These are phyloP conservation scores for Penicillium freii DNA, from an alignment of 2,329 filamentous ascomycete genomes.

Conservation along the genomic window DNA sequence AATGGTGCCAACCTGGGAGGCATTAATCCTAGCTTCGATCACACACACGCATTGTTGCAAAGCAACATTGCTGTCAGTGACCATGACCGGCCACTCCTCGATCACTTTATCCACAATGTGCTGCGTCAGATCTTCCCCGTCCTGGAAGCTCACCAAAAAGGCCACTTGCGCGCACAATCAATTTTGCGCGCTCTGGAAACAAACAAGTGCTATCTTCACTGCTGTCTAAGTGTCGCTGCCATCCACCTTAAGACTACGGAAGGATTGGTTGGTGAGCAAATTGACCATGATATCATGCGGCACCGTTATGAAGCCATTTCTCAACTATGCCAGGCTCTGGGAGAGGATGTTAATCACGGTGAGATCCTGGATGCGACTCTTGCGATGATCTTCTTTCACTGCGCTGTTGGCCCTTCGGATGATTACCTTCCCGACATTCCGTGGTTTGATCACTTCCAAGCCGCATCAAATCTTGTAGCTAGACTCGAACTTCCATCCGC, in stretches of 20 bases:
- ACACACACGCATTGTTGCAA: constrained; percentile 60
- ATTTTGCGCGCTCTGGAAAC: constrained; percentile 64
- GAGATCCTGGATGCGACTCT: constrained; percentile 33
- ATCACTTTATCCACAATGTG: constrained; percentile 88
- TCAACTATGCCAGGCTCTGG: no score
- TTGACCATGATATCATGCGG: no score
- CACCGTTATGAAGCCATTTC: constrained; percentile 38
- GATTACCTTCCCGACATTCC: no score
- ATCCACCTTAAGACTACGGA: constrained; percentile 18
- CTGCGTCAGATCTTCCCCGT: constrained; percentile 88
- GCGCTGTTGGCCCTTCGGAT: no score
- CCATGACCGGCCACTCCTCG: constrained; percentile 78
- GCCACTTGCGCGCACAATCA: constrained; percentile 74
- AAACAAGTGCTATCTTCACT: no score
- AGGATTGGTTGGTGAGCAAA: no score
- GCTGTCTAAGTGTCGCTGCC: no score
- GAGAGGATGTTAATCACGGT: no score
- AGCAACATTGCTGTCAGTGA: constrained; percentile 84
- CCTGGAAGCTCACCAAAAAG: constrained; percentile 83
- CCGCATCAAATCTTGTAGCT: constrained; percentile 61
- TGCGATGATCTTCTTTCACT: no score
- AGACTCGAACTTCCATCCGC: constrained; percentile 55
- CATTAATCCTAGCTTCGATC: constrained; percentile 17
- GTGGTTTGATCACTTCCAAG: no score
- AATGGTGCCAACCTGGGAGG: constrained; percentile 23